Conservation (phyloP, 1,139 yeast species). For the Lodderomyces metapsilosis region DNA sequence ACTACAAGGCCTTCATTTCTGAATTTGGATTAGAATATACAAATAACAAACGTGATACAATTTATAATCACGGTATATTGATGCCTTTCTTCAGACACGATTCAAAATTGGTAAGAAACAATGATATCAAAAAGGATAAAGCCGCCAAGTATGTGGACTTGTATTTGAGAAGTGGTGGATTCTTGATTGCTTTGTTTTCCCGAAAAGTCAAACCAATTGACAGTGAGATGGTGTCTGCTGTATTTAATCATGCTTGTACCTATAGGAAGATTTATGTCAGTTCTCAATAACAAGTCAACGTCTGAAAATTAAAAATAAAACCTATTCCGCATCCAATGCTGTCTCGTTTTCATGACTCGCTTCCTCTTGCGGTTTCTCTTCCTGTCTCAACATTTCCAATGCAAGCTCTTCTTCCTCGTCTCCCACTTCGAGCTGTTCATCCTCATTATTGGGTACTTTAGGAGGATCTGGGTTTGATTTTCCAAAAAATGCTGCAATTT, state of each 20-base stretch:
- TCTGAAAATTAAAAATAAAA: too few species aligned
- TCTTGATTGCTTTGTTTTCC: slow-evolving; percentile 51
- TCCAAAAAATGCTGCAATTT: slow-evolving; percentile 9
- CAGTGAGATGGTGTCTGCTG: slow-evolving; percentile 46
- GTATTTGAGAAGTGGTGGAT: slow-evolving; percentile 57
- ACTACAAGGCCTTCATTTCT: slow-evolving; percentile 49
- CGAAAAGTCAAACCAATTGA: slow-evolving; percentile 28
- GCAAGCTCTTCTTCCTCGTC: slow-evolving; percentile 33
- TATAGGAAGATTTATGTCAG: slow-evolving; percentile 41
- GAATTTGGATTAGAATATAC: slow-evolving; percentile 54
- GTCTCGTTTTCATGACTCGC: too few species aligned
- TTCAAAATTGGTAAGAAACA: slow-evolving; percentile 27
- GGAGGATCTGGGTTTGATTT: slow-evolving; percentile 2
- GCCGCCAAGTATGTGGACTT: slow-evolving; percentile 31
- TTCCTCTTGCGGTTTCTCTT: neutral
- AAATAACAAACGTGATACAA: slow-evolving; percentile 23
- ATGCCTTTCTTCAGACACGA: slow-evolving; percentile 50
- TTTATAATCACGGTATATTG: slow-evolving; percentile 46
- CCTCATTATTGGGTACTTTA: slow-evolving; percentile 11
- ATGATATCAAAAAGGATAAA: slow-evolving; percentile 15
- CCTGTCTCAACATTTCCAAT: slow-evolving; percentile 38
- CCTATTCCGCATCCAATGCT: too few species aligned
- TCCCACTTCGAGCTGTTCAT: slow-evolving; percentile 10
- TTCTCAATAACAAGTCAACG: slow-evolving; percentile 8
- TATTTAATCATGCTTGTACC: slow-evolving; percentile 38